These are phyloP conservation scores for Candida ficus DNA, from an alignment of 805 yeast genomes.

Conservation along the genomic window DNA sequence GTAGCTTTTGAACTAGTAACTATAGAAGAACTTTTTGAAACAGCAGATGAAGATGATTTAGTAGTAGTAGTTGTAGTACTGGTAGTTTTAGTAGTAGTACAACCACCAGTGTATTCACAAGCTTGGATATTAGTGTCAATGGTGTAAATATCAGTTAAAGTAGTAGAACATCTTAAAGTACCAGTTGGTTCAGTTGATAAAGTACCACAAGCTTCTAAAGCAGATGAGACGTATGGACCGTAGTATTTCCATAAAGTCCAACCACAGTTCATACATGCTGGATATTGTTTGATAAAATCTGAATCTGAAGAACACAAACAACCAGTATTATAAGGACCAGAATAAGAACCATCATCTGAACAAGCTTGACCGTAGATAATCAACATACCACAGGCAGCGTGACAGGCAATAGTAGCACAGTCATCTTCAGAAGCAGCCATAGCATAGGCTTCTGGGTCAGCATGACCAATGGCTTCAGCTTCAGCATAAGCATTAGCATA, in stretches of 20 bases:
- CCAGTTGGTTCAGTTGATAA: too few relatives aligned
- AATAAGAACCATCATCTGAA: too few relatives aligned
- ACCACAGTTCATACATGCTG: slow-evolving; percentile 30
- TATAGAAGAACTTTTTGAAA: background rate
- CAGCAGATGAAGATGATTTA: background rate
- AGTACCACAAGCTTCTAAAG: too few relatives aligned
- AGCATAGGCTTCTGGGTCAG: too few relatives aligned
- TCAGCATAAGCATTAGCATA: too few relatives aligned
- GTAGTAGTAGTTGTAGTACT: slow-evolving; percentile 6
- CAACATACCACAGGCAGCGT: too few relatives aligned
- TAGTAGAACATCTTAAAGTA: slow-evolving; percentile 13
- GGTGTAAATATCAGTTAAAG: slow-evolving; percentile 7
- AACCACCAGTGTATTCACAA: slow-evolving; percentile 8
- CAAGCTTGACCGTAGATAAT: too few relatives aligned
- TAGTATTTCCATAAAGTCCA: slow-evolving; percentile 31
- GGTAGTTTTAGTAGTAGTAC: slow-evolving; percentile 14
- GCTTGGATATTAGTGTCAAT: slow-evolving; percentile 7
- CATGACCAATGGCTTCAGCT: too few relatives aligned
- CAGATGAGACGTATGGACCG: slow-evolving; percentile 21
- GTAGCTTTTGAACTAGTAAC: background rate
- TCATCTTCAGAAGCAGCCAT: too few relatives aligned
- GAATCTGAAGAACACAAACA: slow-evolving; percentile 26
- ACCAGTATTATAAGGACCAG: slow-evolving; percentile 17
- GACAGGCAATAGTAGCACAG: too few relatives aligned
- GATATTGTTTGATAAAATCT: slow-evolving; percentile 21